Conservation (phyloP, 2,329 filamentous ascomycete genomes). For the Arthrobotrys sphaeroides region DNA sequence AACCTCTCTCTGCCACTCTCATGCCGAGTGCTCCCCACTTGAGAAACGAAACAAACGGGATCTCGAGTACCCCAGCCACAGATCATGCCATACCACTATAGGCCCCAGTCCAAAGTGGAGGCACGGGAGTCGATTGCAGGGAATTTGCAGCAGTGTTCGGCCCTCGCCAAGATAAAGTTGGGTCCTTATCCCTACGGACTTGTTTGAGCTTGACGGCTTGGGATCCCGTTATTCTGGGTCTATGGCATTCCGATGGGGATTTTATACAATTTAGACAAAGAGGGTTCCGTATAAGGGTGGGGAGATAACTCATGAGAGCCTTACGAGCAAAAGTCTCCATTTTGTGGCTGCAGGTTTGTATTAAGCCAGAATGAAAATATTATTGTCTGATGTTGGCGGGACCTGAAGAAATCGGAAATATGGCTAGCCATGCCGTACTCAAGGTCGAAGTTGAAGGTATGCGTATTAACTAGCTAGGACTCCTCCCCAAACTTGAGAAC, state of each 20-base stretch:
- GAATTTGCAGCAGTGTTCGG: slow-evolving; percentile 15
- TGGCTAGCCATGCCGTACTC: neutral
- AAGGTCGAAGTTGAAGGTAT: neutral
- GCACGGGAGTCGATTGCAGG: slow-evolving; percentile 11
- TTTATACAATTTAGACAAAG: neutral
- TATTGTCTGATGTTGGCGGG: neutral
- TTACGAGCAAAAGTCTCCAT: neutral
- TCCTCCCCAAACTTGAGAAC: too few relatives aligned
- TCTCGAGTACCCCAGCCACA: neutral
- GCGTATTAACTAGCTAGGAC: too few relatives aligned
- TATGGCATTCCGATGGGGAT: neutral
- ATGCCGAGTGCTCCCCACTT: neutral
- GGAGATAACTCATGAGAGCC: neutral
- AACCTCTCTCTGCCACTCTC: neutral
- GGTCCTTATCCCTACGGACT: neutral
- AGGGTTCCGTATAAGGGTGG: neutral
- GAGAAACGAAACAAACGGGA: slow-evolving; percentile 17
- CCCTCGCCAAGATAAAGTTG: slow-evolving; percentile 14
- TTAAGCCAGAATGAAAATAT: neutral
- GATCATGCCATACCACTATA: slow-evolving; percentile 10
- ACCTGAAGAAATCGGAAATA: neutral
- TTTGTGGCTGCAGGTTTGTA: slow-evolving; percentile 3
- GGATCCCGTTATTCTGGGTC: slow-evolving; percentile 18
- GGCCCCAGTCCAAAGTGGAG: neutral
- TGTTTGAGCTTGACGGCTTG: slow-evolving; percentile 27